A percentile compares a stretch with the other conserved stretches of the same genome.
Evolutionary conservation across 352 stramenopile species (phyloP).

Genomic region (Globisporangium megalacanthum): DNA sequence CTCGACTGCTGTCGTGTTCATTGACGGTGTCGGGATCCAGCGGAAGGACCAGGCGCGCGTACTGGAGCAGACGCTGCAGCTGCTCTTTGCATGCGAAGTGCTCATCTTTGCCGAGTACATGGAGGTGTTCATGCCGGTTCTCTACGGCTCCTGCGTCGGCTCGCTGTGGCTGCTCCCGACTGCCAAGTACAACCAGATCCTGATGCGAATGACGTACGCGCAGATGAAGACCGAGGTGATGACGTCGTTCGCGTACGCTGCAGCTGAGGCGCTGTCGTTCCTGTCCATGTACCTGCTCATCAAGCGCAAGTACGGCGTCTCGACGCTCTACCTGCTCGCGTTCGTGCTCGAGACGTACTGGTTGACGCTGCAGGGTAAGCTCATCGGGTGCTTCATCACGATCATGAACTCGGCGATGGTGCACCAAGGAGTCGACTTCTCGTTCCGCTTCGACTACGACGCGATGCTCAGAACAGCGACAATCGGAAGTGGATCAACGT

Average conservation of each 20-base stretch:
- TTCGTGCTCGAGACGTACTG: conserved; percentile 38
- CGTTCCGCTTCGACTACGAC: conserved; percentile 9
- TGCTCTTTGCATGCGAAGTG: conserved; percentile 18
- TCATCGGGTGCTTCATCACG: conserved; percentile 12
- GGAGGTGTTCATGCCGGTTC: conserved; percentile 11
- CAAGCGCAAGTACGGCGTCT: conserved; percentile 24
- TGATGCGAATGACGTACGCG: conserved; percentile 1
- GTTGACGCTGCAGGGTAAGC: conserved; percentile 7
- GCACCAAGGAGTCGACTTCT: conserved; percentile 10
- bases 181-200: conserved; percentile 20
- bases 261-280: conserved; percentile 13
- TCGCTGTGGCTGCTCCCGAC: conserved; percentile 23
- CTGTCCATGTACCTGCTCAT: conserved; percentile 17
- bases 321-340: conserved; percentile 17
- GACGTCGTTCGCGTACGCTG: conserved; percentile 8
- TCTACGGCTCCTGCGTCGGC: conserved; percentile 9
- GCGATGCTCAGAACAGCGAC: background rate
- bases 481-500: too few species aligned
- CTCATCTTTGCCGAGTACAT: conserved; percentile 25
- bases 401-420: conserved; percentile 10
- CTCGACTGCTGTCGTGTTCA: conserved; percentile 4
- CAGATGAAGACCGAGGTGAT: background rate
- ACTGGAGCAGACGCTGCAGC: conserved; percentile 20
- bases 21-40: conserved; percentile 11
- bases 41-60: conserved; percentile 12